These are phyloP conservation scores for Lycium ferocissimum DNA, from an alignment of 257 asterid genomes.

Conservation along the genomic window DNA sequence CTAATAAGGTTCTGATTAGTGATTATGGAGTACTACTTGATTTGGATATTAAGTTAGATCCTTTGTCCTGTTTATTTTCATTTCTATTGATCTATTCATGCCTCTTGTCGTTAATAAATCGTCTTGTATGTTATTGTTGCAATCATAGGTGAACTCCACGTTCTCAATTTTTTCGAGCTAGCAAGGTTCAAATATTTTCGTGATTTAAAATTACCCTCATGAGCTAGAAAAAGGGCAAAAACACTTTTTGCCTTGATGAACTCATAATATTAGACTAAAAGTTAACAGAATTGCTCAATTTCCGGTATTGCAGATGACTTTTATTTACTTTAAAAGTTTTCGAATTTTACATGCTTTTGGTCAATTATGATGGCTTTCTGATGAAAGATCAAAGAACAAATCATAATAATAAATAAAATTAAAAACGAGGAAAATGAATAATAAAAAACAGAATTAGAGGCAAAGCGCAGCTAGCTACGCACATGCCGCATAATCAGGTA, in stretches of 20 bases:
- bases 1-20: neutral
- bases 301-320: neutral
- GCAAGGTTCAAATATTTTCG: no score
- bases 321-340: neutral
- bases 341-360: neutral
- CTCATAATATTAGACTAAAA: neutral
- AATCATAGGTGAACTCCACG: no score
- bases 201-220: no score
- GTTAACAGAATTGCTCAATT: neutral
- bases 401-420: neutral
- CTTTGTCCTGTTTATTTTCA: no score
- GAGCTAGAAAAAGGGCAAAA: neutral
- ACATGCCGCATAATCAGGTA: no score
- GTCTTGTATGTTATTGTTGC: no score
- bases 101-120: no score
- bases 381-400: neutral
- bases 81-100: no score
- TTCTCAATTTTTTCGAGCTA: no score
- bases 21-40: neutral
- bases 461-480: no score
- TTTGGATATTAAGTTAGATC: no score
- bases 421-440: no score
- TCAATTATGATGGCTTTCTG: neutral
- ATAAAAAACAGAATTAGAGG: neutral
- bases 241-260: neutral